Base-by-base conservation (phyloP, 106 monocot genomes). In the Platanthera zijinensis region DNA sequence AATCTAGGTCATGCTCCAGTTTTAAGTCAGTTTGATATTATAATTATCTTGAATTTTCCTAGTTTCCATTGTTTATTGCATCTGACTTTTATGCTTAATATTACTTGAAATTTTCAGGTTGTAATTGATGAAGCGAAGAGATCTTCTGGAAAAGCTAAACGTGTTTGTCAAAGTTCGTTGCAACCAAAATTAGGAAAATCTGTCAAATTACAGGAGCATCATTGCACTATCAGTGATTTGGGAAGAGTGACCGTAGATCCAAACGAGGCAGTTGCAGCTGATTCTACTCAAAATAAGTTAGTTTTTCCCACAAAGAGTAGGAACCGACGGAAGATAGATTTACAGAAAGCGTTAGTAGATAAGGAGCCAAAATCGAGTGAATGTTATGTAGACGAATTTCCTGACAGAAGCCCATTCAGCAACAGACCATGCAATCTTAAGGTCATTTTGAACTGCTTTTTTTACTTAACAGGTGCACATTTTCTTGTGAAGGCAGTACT, bases 41-140 rank as follows among this genome's bases (percentile, higher is more conserved):
- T 39, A 39, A 12, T 32, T 32, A 2, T 12, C 30, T 32, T 66
- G 66, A 39, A 39, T 39, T 66, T 66, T 66, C 32, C 30, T 66
- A 32, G 66, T 66, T 32, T 30, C 66, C 30, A 10, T 30, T 62
- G 22, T 8, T 62, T 21, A 22, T 66, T 66, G 25, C 10, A 63
- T 5, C 17, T 12, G 11, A 66, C 64, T 64, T 59, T 66, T 66
- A 7, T 66, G 5, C 11, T 30, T 66, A 0, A 10, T 66, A 4
- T 66, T 30, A 10, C 66, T 66, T 66, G 30, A 0, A 10, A 8
- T 10, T 72, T 72, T 9, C 51, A 72, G 72, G 51, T 19, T 51
- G 50, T 51, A 19, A n/a, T 64, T 71, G 99, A 85, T 79, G 94
- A 99, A 73, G 88, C 70, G 32, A 95, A 85, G 84, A 87, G 69